phyloP scores from a whole-genome alignment of 2,329 filamentous ascomycete species.

The Zymoseptoria brevis region DNA sequence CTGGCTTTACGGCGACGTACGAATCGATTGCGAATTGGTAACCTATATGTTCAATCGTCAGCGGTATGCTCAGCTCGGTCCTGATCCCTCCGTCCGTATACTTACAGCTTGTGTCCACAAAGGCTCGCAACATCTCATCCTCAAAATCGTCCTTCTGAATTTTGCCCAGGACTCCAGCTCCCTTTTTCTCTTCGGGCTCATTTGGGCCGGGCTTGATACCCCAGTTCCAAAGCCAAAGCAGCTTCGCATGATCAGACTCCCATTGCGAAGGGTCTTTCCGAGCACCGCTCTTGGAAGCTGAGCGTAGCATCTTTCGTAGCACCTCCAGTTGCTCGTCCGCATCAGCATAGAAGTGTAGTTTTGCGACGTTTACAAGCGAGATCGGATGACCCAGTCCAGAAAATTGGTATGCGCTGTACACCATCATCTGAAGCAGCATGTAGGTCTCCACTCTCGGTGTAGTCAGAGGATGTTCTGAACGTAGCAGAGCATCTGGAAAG shows the following conservation, averaged over 20 bases:
- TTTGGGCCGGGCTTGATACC: slow-evolving; percentile 43
- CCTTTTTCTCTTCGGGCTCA: slow-evolving; percentile 26
- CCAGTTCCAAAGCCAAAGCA: slow-evolving; percentile 70
- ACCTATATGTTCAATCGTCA: slow-evolving; percentile 36
- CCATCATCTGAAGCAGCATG: slow-evolving; percentile 54
- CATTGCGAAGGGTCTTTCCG: slow-evolving; percentile 54
- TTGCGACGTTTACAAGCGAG: slow-evolving; percentile 40
- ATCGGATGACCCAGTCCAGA: slow-evolving; percentile 34
- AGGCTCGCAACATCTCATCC: slow-evolving; percentile 59
- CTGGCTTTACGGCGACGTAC: slow-evolving; percentile 52
- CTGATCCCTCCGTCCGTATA: slow-evolving; percentile 3
- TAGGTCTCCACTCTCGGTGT: slow-evolving; percentile 49
- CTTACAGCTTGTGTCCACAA: slow-evolving; percentile 43
- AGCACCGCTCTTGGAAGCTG: slow-evolving; percentile 40
- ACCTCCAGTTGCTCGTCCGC: slow-evolving; percentile 56
- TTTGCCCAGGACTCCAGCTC: slow-evolving; percentile 48
- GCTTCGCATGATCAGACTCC: slow-evolving; percentile 52
- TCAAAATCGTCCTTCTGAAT: slow-evolving; percentile 58
- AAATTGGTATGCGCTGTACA: slow-evolving; percentile 43
- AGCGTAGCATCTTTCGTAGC: slow-evolving; percentile 51
- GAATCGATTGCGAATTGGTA: slow-evolving; percentile 50
- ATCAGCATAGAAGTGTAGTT: slow-evolving; percentile 57
- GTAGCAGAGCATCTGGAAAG: slow-evolving; percentile 43
- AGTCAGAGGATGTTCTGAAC: slow-evolving; percentile 57
- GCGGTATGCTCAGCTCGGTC: slow-evolving; percentile 2